These are phyloP conservation scores for Triangularia setosa DNA, from an alignment of 2,329 filamentous ascomycete genomes.

Conservation along the genomic window DNA sequence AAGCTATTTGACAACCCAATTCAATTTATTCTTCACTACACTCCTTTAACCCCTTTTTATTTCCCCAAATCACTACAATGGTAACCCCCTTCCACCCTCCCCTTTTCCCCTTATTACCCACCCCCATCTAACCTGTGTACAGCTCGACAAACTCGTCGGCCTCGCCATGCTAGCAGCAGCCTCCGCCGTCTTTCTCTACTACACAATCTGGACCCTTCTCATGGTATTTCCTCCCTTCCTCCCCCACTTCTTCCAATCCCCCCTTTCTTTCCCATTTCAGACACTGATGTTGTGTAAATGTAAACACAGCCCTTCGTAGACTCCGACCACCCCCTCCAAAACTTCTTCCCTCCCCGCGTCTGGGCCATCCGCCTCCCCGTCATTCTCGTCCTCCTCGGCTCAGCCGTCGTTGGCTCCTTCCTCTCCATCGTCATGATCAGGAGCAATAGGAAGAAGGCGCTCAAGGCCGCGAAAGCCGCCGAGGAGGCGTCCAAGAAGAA, in stretches of 20 bases:
- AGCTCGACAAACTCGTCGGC: constrained; percentile 85
- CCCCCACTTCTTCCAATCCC: background rate
- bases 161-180: constrained; percentile 66
- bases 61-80: constrained; percentile 9
- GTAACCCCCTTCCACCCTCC: background rate
- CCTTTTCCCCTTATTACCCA: background rate
- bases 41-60: background rate
- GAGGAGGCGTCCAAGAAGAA: constrained; percentile 78
- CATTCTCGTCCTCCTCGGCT: constrained; percentile 87
- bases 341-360: constrained; percentile 92
- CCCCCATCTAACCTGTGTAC: constrained; percentile 19
- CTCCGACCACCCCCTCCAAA: constrained; percentile 85
- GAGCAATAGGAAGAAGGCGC: constrained; percentile 95
- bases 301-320: constrained; percentile 96
- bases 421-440: constrained; percentile 97
- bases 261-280: background rate
- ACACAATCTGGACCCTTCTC: constrained; percentile 94
- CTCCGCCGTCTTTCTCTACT: constrained; percentile 71
- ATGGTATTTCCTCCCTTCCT: constrained; percentile 62
- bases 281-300: too few relatives aligned
- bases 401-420: constrained; percentile 93
- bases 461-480: constrained; percentile 85
- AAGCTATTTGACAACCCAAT: background rate
- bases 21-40: background rate
- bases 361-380: constrained; percentile 99